Evolutionary conservation across 306 rosid genomes (phyloP).

Genomic region (Malus fusca): DNA sequence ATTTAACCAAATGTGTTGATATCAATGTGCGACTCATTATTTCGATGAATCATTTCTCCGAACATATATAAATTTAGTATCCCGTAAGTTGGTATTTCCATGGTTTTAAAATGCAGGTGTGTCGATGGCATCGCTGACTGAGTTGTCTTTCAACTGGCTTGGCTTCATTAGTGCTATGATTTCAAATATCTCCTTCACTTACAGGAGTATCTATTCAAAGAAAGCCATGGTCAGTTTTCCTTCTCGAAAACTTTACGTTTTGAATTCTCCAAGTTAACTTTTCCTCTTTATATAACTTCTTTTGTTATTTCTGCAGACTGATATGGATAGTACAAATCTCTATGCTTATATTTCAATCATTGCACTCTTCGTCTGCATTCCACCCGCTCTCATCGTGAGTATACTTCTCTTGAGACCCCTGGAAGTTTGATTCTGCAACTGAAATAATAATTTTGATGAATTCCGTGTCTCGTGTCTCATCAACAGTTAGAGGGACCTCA

Average conservation of each 20-base stretch:
- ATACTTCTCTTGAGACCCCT: neutral
- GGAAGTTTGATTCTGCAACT: neutral
- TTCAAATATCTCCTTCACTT: constrained; percentile 51
- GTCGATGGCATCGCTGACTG: constrained; percentile 52
- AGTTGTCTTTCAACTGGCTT: constrained; percentile 52
- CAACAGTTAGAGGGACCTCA: constrained; percentile 77
- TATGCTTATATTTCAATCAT: constrained; percentile 93
- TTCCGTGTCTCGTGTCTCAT: constrained; percentile 5
- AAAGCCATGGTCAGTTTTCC: constrained; percentile 72
- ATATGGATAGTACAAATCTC: constrained; percentile 87
- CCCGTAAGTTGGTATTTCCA: neutral
- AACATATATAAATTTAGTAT: no score
- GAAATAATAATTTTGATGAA: neutral
- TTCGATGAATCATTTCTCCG: neutral
- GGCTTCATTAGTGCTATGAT: constrained; percentile 60
- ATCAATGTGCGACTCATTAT: neutral
- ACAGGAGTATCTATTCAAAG: constrained; percentile 71
- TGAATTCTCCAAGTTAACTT: neutral
- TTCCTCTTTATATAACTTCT: neutral
- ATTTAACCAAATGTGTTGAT: neutral
- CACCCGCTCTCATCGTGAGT: constrained; percentile 89
- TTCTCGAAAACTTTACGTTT: constrained; percentile 3
- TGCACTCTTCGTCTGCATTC: constrained; percentile 81
- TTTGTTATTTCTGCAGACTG: constrained; percentile 58
- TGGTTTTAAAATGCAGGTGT: constrained; percentile 33